phyloP scores from a whole-genome alignment of 169 alveolate species.

The Plasmodium inui region DNA sequence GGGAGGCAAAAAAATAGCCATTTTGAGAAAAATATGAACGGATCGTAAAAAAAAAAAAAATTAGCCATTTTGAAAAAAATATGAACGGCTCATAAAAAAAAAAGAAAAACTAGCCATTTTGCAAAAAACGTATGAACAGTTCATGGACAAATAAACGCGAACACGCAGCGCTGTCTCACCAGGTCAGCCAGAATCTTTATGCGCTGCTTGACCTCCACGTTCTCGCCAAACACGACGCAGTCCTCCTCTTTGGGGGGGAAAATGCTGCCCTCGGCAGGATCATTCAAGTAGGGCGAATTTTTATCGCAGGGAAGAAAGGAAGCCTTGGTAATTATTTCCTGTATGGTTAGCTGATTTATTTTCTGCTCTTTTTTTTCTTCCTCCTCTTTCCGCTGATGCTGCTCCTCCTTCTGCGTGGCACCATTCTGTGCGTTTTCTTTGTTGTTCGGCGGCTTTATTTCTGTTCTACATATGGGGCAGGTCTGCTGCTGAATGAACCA shows the following conservation, averaged over 20 bases:
- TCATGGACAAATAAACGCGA: not conserved
- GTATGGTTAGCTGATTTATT: conserved; percentile 3
- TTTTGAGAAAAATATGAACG: not conserved
- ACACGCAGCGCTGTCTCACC: conserved; percentile 10
- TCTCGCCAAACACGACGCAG: not conserved
- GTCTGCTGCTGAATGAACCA: conserved; percentile 90
- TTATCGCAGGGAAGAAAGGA: conserved; percentile 10
- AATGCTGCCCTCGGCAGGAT: not conserved
- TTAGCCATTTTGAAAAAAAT: not conserved
- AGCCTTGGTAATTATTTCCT: conserved; percentile 52
- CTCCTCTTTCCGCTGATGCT: not conserved
- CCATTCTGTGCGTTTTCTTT: not conserved
- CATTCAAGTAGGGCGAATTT: conserved; percentile 7
- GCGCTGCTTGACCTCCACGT: conserved; percentile 15
- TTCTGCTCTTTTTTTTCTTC: conserved; percentile 24
- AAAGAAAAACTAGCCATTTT: not conserved
- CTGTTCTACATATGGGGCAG: conserved; percentile 89
- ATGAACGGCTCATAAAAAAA: not conserved
- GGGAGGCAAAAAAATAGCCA: not conserved
- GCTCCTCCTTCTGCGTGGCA: not conserved
- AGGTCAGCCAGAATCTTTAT: conserved; percentile 31
- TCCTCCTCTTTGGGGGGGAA: not conserved
- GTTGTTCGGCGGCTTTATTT: conserved; percentile 32
- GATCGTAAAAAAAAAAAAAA: not conserved
- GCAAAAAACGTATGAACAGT: not conserved